Base-by-base conservation (phyloP, 305 asterid species). In the Fraxinus baroniana region DNA sequence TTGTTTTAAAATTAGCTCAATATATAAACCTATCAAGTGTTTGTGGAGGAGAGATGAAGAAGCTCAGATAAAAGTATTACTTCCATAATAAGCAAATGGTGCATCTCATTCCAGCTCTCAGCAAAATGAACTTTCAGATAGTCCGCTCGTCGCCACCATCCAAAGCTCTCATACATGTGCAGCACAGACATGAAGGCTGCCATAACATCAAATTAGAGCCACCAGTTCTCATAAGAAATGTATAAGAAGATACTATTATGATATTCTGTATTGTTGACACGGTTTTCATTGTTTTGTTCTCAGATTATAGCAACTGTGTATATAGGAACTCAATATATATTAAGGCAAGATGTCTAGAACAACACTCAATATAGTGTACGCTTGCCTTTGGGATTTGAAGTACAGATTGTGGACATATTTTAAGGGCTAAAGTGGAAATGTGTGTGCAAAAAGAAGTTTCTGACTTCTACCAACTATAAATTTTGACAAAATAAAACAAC, bases 61-160 rank as follows among this genome's bases (percentile, higher is more conserved):
- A 82, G 75, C 85, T 79, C 71, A 66, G 75, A 41, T 79, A 77
- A 76, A 33, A 81, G 81, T 79, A 85, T 91, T 93, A 94, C 99
- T 87, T 94, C 99, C 99, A 96, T 96, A 82, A 96, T 96, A 85
- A 96, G 99, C 81, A 96, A 90, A 91, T 96, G 99, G 86, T 96
- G 99, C 99, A 94, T 94, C 93, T 96, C 99, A 84, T 96, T 96
- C 98, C 98, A 96, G 90, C 99, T 96, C 90, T 96, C 99, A 60
- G 99, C 99, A 88, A 96, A 96, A 87, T 96, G 99, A 84, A 94
- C 98, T 86, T 96, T 91, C 90, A 96, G 82, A 89, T 96, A 96
- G 86, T 96, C 99, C 8, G 99, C 98, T 78, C 94, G 89, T 86
- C 99, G 92, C 99, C 99, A 96, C 99, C 98, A 96, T 74, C 99